These are phyloP conservation scores for Alternaria gaisen DNA, from an alignment of 2,329 filamentous ascomycete species.

Conservation along the genomic window DNA sequence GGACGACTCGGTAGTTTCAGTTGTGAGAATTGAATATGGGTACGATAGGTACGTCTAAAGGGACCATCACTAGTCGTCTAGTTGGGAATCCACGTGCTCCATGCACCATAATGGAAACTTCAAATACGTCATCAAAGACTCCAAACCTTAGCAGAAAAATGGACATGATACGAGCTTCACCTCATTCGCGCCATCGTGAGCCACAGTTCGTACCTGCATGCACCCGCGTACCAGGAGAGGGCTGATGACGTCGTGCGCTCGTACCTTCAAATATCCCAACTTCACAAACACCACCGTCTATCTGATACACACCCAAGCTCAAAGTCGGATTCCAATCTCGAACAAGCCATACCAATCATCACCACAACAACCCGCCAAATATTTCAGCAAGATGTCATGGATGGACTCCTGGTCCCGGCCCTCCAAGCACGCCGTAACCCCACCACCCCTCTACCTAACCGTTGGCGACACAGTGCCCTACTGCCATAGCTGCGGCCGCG, in stretches of 20 bases:
- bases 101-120: background rate
- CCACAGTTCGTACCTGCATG: constrained; percentile 9
- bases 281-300: constrained; percentile 1
- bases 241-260: constrained; percentile 39
- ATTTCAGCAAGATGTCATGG: constrained; percentile 55
- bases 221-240: constrained; percentile 3
- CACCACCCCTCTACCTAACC: constrained; percentile 64
- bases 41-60: background rate
- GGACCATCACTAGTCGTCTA: too few relatives aligned
- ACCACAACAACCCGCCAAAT: background rate
- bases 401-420: constrained; percentile 61
- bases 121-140: constrained; percentile 11
- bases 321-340: too few relatives aligned
- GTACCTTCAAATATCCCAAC: constrained; percentile 19
- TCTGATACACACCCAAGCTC: constrained; percentile 4
- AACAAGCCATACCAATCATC: background rate
- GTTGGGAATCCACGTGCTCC: constrained; percentile 7
- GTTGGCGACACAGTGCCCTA: constrained; percentile 61
- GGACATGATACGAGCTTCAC: background rate
- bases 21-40: background rate
- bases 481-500: constrained; percentile 65
- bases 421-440: constrained; percentile 53
- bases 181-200: background rate
- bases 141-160: background rate
- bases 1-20: background rate